phyloP scores from a whole-genome alignment of 257 asterid genomes.

The Jacaranda mimosifolia region DNA sequence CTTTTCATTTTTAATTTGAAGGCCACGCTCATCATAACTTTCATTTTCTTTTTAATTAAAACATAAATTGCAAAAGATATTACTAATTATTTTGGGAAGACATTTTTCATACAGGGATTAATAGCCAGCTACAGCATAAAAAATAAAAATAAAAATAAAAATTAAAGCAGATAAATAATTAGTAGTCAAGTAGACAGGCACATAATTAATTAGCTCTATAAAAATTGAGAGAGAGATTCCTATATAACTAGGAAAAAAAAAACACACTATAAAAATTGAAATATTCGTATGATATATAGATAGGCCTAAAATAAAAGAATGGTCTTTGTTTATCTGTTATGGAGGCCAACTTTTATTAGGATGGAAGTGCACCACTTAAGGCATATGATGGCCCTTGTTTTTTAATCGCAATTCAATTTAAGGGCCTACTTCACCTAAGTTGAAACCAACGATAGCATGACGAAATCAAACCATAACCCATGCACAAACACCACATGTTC shows the following conservation, averaged over 20 bases:
- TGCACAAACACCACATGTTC: slow-evolving; percentile 40
- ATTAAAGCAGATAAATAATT: no score
- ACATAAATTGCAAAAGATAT: not conserved
- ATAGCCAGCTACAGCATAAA: not conserved
- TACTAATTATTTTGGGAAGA: not conserved
- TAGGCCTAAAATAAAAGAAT: not conserved
- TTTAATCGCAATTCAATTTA: slow-evolving; percentile 27
- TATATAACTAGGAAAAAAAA: not conserved
- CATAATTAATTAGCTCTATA: no score
- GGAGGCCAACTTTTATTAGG: slow-evolving; percentile 35
- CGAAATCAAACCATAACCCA: slow-evolving; percentile 50
- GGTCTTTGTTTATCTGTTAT: slow-evolving; percentile 29
- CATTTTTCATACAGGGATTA: not conserved
- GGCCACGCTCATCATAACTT: slow-evolving; percentile 13
- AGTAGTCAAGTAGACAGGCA: not conserved
- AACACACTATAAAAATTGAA: not conserved
- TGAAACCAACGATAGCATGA: slow-evolving; percentile 85
- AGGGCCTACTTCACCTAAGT: slow-evolving; percentile 48
- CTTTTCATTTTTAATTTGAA: not conserved
- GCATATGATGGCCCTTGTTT: slow-evolving; percentile 37
- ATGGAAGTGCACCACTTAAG: slow-evolving; percentile 67
- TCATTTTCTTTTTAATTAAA: not conserved
- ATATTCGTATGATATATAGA: not conserved
- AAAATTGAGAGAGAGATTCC: not conserved
- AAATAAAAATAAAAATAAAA: not conserved